Evolutionary conservation across 2,329 filamentous ascomycete genomes (phyloP).

Genomic region (Colletotrichum tanaceti): DNA sequence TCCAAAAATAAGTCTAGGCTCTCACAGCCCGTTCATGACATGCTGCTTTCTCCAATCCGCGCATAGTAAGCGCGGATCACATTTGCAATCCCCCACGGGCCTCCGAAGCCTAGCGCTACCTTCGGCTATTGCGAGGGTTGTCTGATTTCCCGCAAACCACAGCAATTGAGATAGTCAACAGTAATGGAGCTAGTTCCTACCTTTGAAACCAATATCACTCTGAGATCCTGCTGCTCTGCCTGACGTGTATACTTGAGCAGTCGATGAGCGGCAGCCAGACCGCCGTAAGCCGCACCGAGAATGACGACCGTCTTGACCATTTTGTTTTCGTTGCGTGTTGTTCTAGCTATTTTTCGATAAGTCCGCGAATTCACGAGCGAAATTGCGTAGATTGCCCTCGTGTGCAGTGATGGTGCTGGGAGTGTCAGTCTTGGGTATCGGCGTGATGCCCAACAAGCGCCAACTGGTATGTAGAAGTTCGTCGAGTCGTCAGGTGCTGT

Average conservation of each 20-base stretch:
- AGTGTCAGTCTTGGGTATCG: not conserved
- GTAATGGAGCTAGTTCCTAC: slow-evolving; percentile 48
- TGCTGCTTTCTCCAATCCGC: not conserved
- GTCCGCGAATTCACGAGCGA: too few species aligned
- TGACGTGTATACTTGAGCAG: slow-evolving; percentile 64
- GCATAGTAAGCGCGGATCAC: not conserved
- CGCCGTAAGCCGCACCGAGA: slow-evolving; percentile 65
- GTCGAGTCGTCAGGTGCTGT: not conserved
- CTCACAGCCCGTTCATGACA: not conserved
- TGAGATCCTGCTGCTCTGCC: slow-evolving; percentile 57
- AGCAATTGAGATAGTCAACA: not conserved
- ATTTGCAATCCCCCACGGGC: slow-evolving; percentile 13
- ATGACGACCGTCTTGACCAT: slow-evolving; percentile 67
- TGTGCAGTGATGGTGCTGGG: not conserved
- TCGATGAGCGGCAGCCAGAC: slow-evolving; percentile 64
- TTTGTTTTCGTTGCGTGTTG: slow-evolving; percentile 27
- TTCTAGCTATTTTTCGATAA: not conserved
- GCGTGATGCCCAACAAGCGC: not conserved
- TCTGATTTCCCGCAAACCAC: not conserved
- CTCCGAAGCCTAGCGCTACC: slow-evolving; percentile 25
- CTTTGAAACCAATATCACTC: slow-evolving; percentile 67
- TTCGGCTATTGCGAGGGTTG: not conserved
- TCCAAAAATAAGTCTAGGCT: not conserved
- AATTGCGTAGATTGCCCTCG: too few species aligned
- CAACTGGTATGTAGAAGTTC: not conserved